Base-by-base conservation (phyloP, 441 rosid species). In the Populus hybrid region DNA sequence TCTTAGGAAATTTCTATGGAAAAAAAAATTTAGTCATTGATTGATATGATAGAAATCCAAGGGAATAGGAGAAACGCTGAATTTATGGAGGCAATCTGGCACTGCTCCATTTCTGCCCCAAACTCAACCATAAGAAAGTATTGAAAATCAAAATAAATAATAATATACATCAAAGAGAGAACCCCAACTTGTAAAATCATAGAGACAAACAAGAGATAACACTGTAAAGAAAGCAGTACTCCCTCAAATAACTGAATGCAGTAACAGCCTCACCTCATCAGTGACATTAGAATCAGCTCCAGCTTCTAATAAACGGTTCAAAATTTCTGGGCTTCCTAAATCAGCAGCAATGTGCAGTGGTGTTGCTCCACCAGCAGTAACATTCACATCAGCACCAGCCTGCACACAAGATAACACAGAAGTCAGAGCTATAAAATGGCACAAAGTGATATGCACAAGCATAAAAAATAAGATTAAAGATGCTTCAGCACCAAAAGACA, bases 261-360 rank as follows among this genome's bases (percentile, higher is more conserved):
- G 78, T 45, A 38, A 75, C 33, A 31, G 63, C 11, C 79, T 76
- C 65, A 93, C 99, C 91, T 94, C 97, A 56, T 94, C 99, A 38
- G 73, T 67, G 71, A 76, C 75, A 84, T 95, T 90, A 56, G 98
- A 91, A 86, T 93, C 97, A 83, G 94, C 95, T 56, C 98, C 94
- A 66, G 93, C 97, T 83, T 93, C 78, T 74, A 95, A 80, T 74
- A 95, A 89, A 82, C 89, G 89, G 74, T 89, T 88, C 74, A 93
- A 82, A 70, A 95, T 83, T 74, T 92, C 95, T n/a, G 82, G 75
- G 82, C 74, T 89, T 73, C 97, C 99, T 74, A 70, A 81, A 82
- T 95, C 97, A 64, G 97, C 97, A 9, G 98, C 97, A 83, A 92
- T 88, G 77, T 95, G 98, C 90, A 95, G 84, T 16, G 98, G 94